Conservation (phyloP, 371 early-diverging fungal genomes). For the Capniomyces stellatus region DNA sequence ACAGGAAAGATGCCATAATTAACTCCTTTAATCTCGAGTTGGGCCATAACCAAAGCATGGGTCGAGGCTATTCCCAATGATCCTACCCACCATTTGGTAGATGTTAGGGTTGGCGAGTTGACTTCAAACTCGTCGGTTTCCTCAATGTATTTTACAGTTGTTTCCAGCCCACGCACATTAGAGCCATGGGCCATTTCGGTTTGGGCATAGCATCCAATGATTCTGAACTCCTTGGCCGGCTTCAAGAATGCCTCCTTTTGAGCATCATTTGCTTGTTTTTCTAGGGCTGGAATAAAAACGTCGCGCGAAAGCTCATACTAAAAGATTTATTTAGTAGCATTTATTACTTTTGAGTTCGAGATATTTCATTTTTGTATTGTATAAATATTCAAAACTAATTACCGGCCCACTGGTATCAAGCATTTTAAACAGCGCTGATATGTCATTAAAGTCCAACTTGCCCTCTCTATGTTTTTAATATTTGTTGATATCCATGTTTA, state of each 20-base stretch:
- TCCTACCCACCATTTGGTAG: constrained; percentile 88
- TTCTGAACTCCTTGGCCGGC: constrained; percentile 47
- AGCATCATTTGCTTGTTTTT: constrained; percentile 52
- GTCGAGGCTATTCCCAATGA: constrained; percentile 48
- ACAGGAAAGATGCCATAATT: constrained; percentile 71
- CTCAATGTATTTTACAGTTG: constrained; percentile 63
- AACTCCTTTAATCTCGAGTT: constrained; percentile 56
- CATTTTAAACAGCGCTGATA: background rate
- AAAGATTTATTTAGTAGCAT: no score
- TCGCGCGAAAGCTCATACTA: constrained; percentile 27
- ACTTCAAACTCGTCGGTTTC: constrained; percentile 71
- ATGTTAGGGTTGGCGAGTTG: constrained; percentile 59
- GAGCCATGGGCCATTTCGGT: constrained; percentile 66
- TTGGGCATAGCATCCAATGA: constrained; percentile 74
- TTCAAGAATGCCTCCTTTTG: constrained; percentile 56
- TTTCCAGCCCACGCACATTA: constrained; percentile 72
- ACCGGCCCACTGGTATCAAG: background rate
- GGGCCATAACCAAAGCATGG: constrained; percentile 76
- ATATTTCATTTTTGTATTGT: no score
- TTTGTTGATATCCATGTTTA: background rate
- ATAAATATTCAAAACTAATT: no score
- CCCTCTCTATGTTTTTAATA: background rate
- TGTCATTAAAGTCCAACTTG: background rate
- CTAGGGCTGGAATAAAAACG: constrained; percentile 64
- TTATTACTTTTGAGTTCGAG: no score